Percentiles rank a stretch among this genome's conserved stretches.
These are phyloP conservation scores for Solanum hybrid DNA, from an alignment of 305 asterid species.

Conservation along the genomic window DNA sequence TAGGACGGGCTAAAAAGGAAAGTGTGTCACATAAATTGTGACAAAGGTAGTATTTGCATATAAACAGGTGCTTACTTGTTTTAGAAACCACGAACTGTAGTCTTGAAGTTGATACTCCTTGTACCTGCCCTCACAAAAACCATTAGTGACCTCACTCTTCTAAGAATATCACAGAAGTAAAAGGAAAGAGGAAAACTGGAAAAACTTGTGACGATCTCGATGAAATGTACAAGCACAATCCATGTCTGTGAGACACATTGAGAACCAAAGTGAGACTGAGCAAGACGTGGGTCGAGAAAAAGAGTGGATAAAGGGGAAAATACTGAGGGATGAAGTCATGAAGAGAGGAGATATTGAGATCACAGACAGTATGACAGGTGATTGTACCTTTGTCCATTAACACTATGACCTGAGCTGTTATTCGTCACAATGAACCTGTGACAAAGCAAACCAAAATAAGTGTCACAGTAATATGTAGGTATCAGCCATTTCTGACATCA, in stretches of 20 bases:
- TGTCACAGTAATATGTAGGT: not conserved
- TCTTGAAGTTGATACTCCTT: constrained; percentile 95
- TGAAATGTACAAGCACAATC: not conserved
- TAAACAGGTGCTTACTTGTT: constrained; percentile 35
- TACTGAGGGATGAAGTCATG: not conserved
- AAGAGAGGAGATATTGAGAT: not conserved
- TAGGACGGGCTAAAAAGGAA: not conserved
- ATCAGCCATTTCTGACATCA: not conserved
- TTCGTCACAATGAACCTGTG: constrained; percentile 85
- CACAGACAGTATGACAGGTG: not conserved
- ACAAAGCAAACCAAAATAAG: constrained; percentile 3
- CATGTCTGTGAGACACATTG: not conserved
- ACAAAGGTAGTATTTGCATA: not conserved
- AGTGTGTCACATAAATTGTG: not conserved
- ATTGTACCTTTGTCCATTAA: constrained; percentile 64
- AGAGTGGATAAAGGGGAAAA: not conserved
- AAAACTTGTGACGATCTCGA: not conserved
- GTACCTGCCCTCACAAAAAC: constrained; percentile 37
- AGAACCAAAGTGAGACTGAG: not conserved
- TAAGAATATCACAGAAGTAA: not conserved
- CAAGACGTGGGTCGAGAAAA: not conserved
- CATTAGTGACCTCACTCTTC: not conserved
- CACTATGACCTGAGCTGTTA: constrained; percentile 77
- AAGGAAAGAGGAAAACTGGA: not conserved
- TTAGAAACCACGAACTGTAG: constrained; percentile 86